A percentile compares a stretch with the other conserved stretches of the same genome.
Conservation (phyloP, 192 early-diverging fungal genomes). For the Coemansia sp. region DNA sequence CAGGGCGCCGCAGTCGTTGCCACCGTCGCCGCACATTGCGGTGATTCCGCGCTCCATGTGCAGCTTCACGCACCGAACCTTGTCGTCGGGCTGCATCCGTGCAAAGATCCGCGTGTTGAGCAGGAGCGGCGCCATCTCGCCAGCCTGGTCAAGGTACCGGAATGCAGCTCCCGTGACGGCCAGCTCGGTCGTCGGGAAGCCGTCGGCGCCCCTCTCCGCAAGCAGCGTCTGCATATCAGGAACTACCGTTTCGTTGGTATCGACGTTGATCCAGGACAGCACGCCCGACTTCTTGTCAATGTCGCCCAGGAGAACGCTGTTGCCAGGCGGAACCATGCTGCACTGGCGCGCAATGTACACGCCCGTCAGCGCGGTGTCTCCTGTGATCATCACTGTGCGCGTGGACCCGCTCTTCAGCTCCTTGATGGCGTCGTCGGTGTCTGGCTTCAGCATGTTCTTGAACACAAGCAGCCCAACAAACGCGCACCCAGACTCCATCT, state of each 20-base stretch:
- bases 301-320: constrained; percentile 56
- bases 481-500: constrained; percentile 61
- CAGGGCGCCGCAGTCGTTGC: constrained; percentile 82
- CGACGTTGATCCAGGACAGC: constrained; percentile 63
- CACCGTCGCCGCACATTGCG: constrained; percentile 85
- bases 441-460: constrained; percentile 74
- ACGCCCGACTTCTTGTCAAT: constrained; percentile 40
- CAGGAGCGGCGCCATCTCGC: constrained; percentile 56
- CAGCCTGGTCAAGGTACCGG: constrained; percentile 50
- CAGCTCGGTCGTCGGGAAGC: constrained; percentile 58
- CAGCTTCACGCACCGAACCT: constrained; percentile 71
- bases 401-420: constrained; percentile 69
- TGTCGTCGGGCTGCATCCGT: constrained; percentile 76
- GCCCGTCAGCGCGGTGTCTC: constrained; percentile 77
- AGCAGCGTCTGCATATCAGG: constrained; percentile 21
- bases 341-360: constrained; percentile 66
- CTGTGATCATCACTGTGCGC: constrained; percentile 83
- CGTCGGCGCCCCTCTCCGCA: constrained; percentile 15
- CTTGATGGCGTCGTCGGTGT: constrained; percentile 65
- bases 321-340: constrained; percentile 23
- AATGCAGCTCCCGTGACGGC: constrained; percentile 75
- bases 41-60: constrained; percentile 76
- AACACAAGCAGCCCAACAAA: constrained; percentile 72
- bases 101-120: constrained; percentile 75
- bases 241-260: constrained; percentile 42